phyloP scores from a whole-genome alignment of 73 alveolate genomes.

The Effrenium voratum region DNA sequence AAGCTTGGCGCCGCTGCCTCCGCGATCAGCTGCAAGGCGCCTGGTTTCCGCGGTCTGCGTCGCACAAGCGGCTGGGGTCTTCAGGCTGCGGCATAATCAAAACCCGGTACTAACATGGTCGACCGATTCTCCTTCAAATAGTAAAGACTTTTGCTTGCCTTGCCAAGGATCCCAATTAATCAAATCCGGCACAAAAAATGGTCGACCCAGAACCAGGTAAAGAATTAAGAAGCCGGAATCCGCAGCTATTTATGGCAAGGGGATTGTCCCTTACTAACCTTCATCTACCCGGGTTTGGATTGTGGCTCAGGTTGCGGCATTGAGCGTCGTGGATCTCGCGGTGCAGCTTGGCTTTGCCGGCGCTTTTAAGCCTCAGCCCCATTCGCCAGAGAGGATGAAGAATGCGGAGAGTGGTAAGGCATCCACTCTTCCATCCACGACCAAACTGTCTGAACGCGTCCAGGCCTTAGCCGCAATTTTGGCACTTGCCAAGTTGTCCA shows the following conservation, averaged over 20 bases:
- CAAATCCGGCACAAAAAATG: too few relatives aligned
- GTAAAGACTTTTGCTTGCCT: too few relatives aligned
- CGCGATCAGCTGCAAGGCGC: slow-evolving; percentile 75
- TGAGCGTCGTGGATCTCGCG: slow-evolving; percentile 75
- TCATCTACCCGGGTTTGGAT: too few relatives aligned
- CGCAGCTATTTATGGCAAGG: too few relatives aligned
- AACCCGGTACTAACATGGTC: neutral
- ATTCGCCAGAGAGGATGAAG: neutral
- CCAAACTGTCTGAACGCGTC: slow-evolving; percentile 82
- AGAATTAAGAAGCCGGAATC: too few relatives aligned
- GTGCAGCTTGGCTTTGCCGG: slow-evolving; percentile 72
- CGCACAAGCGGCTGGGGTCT: neutral
- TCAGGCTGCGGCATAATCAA: neutral
- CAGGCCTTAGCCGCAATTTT: slow-evolving; percentile 89
- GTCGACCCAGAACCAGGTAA: too few relatives aligned
- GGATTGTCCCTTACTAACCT: too few relatives aligned
- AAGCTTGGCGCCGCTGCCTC: slow-evolving; percentile 28
- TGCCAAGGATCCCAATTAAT: too few relatives aligned
- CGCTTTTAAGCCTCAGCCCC: slow-evolving; percentile 37
- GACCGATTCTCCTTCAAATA: neutral
- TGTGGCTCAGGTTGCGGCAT: neutral
- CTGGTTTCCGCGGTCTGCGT: neutral
- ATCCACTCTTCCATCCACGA: slow-evolving; percentile 79
- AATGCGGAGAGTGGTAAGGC: neutral
- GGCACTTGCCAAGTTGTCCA: too few relatives aligned